phyloP scores from a whole-genome alignment of 441 rosid species.

The Corymbia citriodora region DNA sequence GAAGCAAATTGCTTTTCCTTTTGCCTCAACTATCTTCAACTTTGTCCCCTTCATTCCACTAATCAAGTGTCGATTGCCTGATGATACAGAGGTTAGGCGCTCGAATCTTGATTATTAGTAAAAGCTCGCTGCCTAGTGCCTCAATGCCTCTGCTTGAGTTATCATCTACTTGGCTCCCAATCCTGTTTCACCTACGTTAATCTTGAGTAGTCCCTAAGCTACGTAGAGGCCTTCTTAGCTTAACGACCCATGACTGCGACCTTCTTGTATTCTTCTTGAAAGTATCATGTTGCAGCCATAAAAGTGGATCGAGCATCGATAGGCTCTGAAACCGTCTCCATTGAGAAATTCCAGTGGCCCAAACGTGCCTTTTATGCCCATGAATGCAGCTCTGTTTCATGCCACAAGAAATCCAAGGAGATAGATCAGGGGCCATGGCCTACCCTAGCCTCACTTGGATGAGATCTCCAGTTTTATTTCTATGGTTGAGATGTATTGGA shows the following conservation, averaged over 20 bases:
- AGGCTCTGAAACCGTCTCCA: not conserved
- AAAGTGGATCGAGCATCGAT: not conserved
- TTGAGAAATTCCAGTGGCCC: not conserved
- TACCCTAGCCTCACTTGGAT: not conserved
- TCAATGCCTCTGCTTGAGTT: not conserved
- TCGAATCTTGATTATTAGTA: not conserved
- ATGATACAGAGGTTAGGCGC: not conserved
- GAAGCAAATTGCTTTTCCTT: not conserved
- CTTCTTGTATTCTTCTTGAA: not conserved
- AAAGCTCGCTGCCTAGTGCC: not conserved
- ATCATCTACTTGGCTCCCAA: not conserved
- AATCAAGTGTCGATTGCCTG: not conserved
- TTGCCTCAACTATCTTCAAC: not conserved
- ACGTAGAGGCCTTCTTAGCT: not conserved
- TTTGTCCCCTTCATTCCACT: not conserved
- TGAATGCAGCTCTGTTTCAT: not conserved
- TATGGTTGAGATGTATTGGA: not conserved
- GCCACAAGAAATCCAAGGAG: not conserved
- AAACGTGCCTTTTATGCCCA: not conserved
- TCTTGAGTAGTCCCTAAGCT: too few relatives aligned
- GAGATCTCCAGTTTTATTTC: not conserved
- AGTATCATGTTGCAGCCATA: not conserved
- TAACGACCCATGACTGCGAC: not conserved
- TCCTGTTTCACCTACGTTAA: not conserved
- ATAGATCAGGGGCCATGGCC: not conserved